These are phyloP conservation scores for Przewalskia tangutica DNA, from an alignment of 257 asterid genomes.

Conservation along the genomic window DNA sequence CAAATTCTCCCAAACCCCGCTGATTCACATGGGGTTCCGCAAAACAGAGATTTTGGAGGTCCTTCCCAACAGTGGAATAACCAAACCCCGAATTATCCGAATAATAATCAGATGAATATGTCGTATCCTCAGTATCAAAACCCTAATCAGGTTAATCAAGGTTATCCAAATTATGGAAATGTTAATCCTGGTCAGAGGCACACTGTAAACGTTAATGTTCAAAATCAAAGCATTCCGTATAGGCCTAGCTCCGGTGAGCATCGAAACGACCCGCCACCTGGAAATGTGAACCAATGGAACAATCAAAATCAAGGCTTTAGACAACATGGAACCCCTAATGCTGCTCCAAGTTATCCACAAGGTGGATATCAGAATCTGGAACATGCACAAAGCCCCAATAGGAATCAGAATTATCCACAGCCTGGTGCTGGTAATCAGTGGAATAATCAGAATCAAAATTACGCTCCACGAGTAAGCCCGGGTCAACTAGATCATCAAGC, in stretches of 20 bases:
- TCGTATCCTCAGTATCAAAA: constrained; percentile 26
- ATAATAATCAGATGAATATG: constrained; percentile 14
- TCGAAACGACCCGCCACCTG: constrained; percentile 24
- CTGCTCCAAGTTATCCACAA: constrained; percentile 27
- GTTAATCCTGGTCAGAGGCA: constrained; percentile 17
- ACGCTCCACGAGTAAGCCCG: not conserved
- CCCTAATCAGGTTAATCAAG: constrained; percentile 25
- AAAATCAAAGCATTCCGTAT: constrained; percentile 24
- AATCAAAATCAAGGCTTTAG: constrained; percentile 28
- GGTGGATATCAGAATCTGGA: constrained; percentile 38
- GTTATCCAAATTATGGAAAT: constrained; percentile 25
- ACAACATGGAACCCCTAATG: constrained; percentile 18
- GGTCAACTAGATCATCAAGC: constrained; percentile 4
- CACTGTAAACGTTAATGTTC: not conserved
- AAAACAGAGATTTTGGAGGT: not conserved
- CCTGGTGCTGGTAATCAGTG: constrained; percentile 23
- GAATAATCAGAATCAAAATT: constrained; percentile 19
- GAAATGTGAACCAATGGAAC: constrained; percentile 25
- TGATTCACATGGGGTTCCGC: not conserved
- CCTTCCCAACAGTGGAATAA: constrained; percentile 8
- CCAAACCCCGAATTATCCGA: not conserved
- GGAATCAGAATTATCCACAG: constrained; percentile 24
- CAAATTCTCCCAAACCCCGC: constrained; percentile 15
- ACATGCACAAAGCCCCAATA: constrained; percentile 18
- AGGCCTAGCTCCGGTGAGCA: constrained; percentile 16